Base-by-base conservation (phyloP, 2,329 filamentous ascomycete genomes). In the Monosporascus ibericus region DNA sequence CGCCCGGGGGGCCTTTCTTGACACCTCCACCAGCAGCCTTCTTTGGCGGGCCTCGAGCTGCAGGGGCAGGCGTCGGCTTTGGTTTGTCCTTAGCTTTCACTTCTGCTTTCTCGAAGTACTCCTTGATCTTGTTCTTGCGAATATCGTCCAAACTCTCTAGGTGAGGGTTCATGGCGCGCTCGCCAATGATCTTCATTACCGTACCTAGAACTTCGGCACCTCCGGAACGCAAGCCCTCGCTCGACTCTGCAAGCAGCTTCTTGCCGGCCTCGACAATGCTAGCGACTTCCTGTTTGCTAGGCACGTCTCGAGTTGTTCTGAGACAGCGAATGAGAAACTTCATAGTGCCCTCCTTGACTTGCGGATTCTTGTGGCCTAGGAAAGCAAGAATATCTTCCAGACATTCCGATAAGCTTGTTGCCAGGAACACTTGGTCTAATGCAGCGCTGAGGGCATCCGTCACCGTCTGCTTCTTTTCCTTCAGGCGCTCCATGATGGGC, bases 161-260 rank as follows among this genome's bases (percentile, higher is more conserved):
- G 67, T 95, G 88, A 8, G 90, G 87, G 44, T 88, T 90, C 94
- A 99, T 99, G 49, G 89, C 89, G 52, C 94, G 84, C 70, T 99
- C 95, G 42, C 94, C 92, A 74, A 97, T 89, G 51, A 99, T 97
- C 74, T 97, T 99, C 94, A 96, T 97, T 48, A 99, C 71, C 0
- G 92, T 96, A 58, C 95, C 94, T 3, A 99, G 76, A 36, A 94
- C 85, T 69, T 99, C 94, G 15, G 92, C 92, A 68, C 92, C 94
- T 30, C 90, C 91, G 48, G 92, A 87, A 71, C 94, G 84, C 54
- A 95, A 82, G 3, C 81, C 86, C 62, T 95, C 92, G 60, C 86
- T 92, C 0, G 90, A 92, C 67, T 99, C 94, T 0, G 92, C 86
- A 17, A 99, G 77, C 7, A 97, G 76, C 70, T 96, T 97, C 65